Conservation (phyloP, 1,284 basidiomycete genomes). For the Wallemia hederae region DNA sequence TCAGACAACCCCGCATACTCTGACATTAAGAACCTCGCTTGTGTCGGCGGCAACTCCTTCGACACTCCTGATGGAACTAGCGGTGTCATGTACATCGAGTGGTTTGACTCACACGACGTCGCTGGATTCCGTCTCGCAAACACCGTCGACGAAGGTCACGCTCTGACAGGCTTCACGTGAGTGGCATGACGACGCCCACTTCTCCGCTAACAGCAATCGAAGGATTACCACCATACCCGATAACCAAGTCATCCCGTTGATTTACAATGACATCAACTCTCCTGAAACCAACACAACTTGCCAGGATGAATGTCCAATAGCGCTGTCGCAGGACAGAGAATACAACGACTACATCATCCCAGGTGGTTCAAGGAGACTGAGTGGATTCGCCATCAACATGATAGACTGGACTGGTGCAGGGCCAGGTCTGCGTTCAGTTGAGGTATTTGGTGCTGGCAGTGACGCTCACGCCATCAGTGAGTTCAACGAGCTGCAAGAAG, state of each 20-base stretch:
- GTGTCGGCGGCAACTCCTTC: conserved; percentile 54
- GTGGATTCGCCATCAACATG: conserved; percentile 55
- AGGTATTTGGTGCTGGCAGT: conserved; percentile 57
- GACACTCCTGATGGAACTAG: conserved; percentile 39
- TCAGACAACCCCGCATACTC: conserved; percentile 32
- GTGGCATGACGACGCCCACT: conserved; percentile 9
- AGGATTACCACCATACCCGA: conserved; percentile 65
- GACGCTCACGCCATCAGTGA: background rate
- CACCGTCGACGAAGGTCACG: conserved; percentile 46
- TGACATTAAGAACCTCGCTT: conserved; percentile 46
- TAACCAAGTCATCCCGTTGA: conserved; percentile 44
- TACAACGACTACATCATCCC: conserved; percentile 72
- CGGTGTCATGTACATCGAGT: conserved; percentile 42
- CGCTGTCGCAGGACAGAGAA: conserved; percentile 35
- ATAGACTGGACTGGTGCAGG: conserved; percentile 42
- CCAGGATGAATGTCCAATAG: conserved; percentile 36
- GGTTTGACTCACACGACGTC: conserved; percentile 37
- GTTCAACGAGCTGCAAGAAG: background rate
- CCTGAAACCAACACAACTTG: conserved; percentile 37
- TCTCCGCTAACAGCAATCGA: background rate
- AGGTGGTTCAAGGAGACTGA: conserved; percentile 27
- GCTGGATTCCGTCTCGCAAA: conserved; percentile 69
- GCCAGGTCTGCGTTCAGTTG: conserved; percentile 59
- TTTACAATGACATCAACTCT: conserved; percentile 44
- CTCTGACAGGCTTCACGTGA: conserved; percentile 60